These are phyloP conservation scores for Blastocladiella emersonii DNA, from an alignment of 371 early-diverging fungal species.

Conservation along the genomic window DNA sequence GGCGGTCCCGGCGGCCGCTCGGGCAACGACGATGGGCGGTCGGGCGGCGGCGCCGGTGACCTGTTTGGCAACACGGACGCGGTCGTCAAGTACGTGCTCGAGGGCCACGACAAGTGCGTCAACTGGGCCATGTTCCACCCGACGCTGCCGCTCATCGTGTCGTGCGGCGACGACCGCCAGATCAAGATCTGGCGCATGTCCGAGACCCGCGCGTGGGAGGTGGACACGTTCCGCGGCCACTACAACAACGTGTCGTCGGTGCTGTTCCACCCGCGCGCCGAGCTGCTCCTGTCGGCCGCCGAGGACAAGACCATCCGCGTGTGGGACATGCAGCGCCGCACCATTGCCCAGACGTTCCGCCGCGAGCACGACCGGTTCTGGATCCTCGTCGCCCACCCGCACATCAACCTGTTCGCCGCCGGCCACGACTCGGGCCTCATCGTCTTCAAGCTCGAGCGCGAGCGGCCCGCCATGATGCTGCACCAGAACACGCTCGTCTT, in stretches of 20 bases:
- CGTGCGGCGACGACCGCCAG: slow-evolving; percentile 36
- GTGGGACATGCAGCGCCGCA: slow-evolving; percentile 91
- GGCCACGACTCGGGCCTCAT: slow-evolving; percentile 95
- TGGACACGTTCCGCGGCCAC: slow-evolving; percentile 95
- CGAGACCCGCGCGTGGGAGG: slow-evolving; percentile 93
- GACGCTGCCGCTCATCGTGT: slow-evolving; percentile 49
- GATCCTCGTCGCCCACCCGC: slow-evolving; percentile 89
- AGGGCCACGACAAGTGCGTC: slow-evolving; percentile 98
- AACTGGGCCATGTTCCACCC: slow-evolving; percentile 97
- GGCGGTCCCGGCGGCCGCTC: not conserved
- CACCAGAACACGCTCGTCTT: slow-evolving; percentile 68
- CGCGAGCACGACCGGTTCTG: slow-evolving; percentile 96
- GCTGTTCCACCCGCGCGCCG: slow-evolving; percentile 84
- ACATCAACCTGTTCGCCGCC: slow-evolving; percentile 88
- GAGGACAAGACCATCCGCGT: slow-evolving; percentile 97
- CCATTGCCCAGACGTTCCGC: slow-evolving; percentile 75
- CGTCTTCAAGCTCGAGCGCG: slow-evolving; percentile 93
- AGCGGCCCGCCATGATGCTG: slow-evolving; percentile 77
- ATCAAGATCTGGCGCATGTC: slow-evolving; percentile 27
- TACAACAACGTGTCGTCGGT: slow-evolving; percentile 93
- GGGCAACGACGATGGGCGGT: slow-evolving; percentile 4
- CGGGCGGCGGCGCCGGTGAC: slow-evolving; percentile 39
- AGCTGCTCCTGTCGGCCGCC: slow-evolving; percentile 79
- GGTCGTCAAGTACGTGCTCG: slow-evolving; percentile 92
- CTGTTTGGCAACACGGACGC: slow-evolving; percentile 90